These are phyloP conservation scores for Bruguiera hainesii DNA, from an alignment of 441 rosid genomes.

Conservation along the genomic window DNA sequence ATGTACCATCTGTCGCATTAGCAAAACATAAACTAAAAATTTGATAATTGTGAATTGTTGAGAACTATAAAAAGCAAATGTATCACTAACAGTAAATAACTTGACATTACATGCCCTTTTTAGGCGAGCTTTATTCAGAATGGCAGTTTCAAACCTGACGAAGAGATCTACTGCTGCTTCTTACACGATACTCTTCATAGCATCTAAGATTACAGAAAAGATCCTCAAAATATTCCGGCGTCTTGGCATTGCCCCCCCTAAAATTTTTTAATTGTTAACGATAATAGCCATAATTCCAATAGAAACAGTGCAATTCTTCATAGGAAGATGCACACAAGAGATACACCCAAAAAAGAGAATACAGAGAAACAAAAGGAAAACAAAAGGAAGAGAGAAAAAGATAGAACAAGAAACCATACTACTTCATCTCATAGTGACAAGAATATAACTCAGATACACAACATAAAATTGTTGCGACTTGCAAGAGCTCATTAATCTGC, in stretches of 20 bases:
- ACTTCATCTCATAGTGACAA: not conserved
- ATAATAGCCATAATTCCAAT: not conserved
- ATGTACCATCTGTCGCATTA: not conserved
- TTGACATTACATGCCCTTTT: not conserved
- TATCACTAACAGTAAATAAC: too few species aligned
- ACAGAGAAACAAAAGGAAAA: conserved; percentile 7
- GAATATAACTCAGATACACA: not conserved
- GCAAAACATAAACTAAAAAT: not conserved
- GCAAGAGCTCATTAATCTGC: conserved; percentile 18
- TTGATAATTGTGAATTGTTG: too few species aligned
- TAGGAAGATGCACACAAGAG: not conserved
- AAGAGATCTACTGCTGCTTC: conserved; percentile 73
- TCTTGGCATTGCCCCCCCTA: conserved; percentile 71
- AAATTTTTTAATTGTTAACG: not conserved
- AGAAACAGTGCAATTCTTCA: not conserved
- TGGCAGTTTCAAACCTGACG: conserved; percentile 57
- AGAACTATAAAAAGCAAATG: too few species aligned
- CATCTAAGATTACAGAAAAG: conserved; percentile 81
- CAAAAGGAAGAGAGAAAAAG: not conserved
- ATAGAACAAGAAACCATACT: too few species aligned
- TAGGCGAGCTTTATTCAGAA: not conserved
- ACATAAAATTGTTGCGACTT: conserved; percentile 1
- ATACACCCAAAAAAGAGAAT: conserved; percentile 12
- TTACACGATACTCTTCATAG: conserved; percentile 84
- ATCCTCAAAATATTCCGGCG: conserved; percentile 92